Percentiles rank a stretch among this genome's conserved stretches.
Conservation (phyloP, 805 yeast species). For the Cephaloascus fragrans region DNA sequence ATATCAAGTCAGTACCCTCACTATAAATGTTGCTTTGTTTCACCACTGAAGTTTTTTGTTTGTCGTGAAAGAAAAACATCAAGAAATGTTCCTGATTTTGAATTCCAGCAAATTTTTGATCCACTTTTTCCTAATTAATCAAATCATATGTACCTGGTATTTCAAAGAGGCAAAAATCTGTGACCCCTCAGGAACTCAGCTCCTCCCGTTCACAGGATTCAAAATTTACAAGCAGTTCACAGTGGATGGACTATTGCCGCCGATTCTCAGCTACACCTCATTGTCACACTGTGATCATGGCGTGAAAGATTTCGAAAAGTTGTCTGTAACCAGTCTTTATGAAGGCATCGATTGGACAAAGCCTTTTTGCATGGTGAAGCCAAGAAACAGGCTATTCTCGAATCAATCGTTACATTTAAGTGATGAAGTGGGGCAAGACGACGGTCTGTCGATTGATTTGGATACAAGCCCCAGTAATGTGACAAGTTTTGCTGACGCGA, state of each 20-base stretch:
- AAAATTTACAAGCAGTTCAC: slow-evolving; percentile 40
- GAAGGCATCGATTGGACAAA: slow-evolving; percentile 39
- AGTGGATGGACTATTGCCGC: slow-evolving; percentile 23
- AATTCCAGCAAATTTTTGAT: too few relatives aligned
- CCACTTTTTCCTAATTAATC: too few relatives aligned
- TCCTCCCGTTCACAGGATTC: slow-evolving; percentile 43
- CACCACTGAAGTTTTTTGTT: too few relatives aligned
- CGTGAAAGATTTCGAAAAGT: slow-evolving; percentile 29
- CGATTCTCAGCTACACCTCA: slow-evolving; percentile 31
- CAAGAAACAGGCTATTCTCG: slow-evolving; percentile 7
- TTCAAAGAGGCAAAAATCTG: slow-evolving; percentile 20
- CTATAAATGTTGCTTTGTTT: too few relatives aligned
- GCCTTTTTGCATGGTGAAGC: slow-evolving; percentile 34
- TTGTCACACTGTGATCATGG: slow-evolving; percentile 47
- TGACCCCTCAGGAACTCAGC: slow-evolving; percentile 16
- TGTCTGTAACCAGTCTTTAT: slow-evolving; percentile 17
- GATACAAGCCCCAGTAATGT: background rate
- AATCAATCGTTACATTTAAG: background rate
- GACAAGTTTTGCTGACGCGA: background rate
- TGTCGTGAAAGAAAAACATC: too few relatives aligned
- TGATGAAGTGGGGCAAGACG: background rate
- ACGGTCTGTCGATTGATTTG: background rate
- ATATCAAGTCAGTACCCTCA: too few relatives aligned
- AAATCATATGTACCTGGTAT: slow-evolving; percentile 10
- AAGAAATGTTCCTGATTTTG: too few relatives aligned